Evolutionary conservation across 371 early-diverging fungal genomes (phyloP).

Genomic region (Mortierella sp.): DNA sequence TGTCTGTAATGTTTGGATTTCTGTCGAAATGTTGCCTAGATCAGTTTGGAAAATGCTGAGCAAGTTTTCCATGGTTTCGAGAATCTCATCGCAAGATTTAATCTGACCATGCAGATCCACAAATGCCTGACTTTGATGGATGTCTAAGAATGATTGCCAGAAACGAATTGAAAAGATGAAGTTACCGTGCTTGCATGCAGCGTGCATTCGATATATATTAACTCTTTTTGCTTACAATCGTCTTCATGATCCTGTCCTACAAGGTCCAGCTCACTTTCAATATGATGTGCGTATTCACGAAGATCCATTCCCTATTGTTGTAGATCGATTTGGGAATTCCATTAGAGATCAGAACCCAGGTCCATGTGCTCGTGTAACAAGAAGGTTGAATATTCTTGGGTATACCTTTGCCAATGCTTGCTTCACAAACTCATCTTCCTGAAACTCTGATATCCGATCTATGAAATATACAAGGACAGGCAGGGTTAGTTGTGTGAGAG

Average conservation of each 20-base stretch:
- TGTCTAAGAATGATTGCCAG: conserved; percentile 63
- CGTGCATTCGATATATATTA: not conserved
- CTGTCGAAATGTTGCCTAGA: conserved; percentile 87
- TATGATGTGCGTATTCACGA: conserved; percentile 84
- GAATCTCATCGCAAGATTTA: conserved; percentile 82
- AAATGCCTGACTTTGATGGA: conserved; percentile 75
- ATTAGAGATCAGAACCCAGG: not conserved
- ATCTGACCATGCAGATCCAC: conserved; percentile 81
- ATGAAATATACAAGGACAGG: not conserved
- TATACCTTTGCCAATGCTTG: conserved; percentile 79
- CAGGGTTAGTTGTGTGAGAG: not conserved
- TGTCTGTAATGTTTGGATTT: conserved; percentile 88
- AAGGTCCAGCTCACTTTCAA: conserved; percentile 76
- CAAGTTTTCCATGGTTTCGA: conserved; percentile 89
- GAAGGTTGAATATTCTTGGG: not conserved
- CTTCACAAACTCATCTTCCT: conserved; percentile 85
- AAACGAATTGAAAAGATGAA: not conserved
- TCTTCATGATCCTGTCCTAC: conserved; percentile 81
- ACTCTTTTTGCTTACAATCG: conserved; percentile 66
- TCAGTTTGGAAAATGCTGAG: conserved; percentile 87
- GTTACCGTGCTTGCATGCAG: not conserved
- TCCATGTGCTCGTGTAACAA: not conserved
- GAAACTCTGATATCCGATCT: conserved; percentile 74
- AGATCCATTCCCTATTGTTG: conserved; percentile 80
- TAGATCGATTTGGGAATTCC: not conserved